phyloP scores from a whole-genome alignment of 306 rosid species.

The Cucumis cinereus region DNA sequence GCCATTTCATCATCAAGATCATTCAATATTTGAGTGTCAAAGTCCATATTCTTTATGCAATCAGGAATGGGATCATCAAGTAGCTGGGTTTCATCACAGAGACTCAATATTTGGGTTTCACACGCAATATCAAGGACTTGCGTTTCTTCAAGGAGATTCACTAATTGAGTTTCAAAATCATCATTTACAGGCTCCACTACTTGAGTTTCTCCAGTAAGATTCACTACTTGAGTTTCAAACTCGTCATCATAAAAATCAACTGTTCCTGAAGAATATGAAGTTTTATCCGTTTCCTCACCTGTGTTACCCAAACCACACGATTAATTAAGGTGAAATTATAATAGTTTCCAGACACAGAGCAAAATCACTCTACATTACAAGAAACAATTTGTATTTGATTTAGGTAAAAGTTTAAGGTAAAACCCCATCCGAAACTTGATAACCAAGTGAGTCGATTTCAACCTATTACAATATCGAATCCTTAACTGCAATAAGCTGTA shows the following conservation, averaged over 20 bases:
- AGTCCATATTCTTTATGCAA: conserved; percentile 9
- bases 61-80: conserved; percentile 30
- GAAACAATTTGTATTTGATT: not conserved
- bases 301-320: not conserved
- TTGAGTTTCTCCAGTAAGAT: conserved; percentile 22
- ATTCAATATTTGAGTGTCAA: conserved; percentile 33
- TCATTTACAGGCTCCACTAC: conserved; percentile 7
- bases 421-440: not conserved
- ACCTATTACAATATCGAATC: not conserved
- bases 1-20: conserved; percentile 20
- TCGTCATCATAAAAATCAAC: conserved; percentile 21
- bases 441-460: not conserved
- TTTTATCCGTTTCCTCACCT: conserved; percentile 8
- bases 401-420: not conserved
- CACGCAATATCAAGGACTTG: conserved; percentile 19
- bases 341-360: not conserved
- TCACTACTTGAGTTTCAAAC: conserved; percentile 32
- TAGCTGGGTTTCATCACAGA: conserved; percentile 18
- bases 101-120: conserved; percentile 28
- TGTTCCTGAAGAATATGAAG: conserved; percentile 23
- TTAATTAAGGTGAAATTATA: not conserved
- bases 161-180: conserved; percentile 28
- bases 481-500: not conserved
- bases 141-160: conserved; percentile 43
- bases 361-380: not conserved